Base-by-base conservation (phyloP, 208 protist species). In the Wallacemonas sp. region DNA sequence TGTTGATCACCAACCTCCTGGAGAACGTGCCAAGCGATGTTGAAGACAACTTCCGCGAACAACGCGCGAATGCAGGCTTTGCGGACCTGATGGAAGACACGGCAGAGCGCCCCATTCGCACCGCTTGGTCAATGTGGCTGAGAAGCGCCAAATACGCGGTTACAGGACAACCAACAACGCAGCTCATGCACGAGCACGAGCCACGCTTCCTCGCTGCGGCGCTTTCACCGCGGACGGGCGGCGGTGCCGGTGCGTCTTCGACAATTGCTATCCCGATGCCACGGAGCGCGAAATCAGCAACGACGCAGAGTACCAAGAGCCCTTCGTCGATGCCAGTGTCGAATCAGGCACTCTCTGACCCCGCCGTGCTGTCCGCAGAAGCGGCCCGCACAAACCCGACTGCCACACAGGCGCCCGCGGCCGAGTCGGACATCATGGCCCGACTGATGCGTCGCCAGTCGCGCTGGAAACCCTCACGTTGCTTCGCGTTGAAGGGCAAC, bases 261-360 rank as follows among this genome's bases (percentile, higher is more conserved):
- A 76, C 78, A 17, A 93, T 96, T 65, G 53, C 84, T 42, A 96
- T 96, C 36, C 90, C 90, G 8, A 84, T 89, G 78, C 90, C 90
- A 14, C 84, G 90, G 36, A 93, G 86, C 61, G 84, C 82, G 33
- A 93, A 91, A 60, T 79, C 74, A 0, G 80, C 51, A 8, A 79
- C 76, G 56, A 58, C 79, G 6, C 86, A 88, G 39, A 87, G 82
- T 51, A 66, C 72, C 5, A 79, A 71, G 11, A 66, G 46, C 61
- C 61, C 44, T 28, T 64, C 68, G 2, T 66, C 68, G 34, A n/a
- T 21, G 53, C 19, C 58, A 17, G 0, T 49, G 11, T 33, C 61
- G 5, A 75, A 83, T 28, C 71, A 77, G 14, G 67, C 77, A 14
- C 70, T 91, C 9, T 73, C 77, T 2, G 89, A 95, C 59, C 86